Conservation (phyloP, 2,329 filamentous ascomycete genomes). For the Epichloe aotearoae region DNA sequence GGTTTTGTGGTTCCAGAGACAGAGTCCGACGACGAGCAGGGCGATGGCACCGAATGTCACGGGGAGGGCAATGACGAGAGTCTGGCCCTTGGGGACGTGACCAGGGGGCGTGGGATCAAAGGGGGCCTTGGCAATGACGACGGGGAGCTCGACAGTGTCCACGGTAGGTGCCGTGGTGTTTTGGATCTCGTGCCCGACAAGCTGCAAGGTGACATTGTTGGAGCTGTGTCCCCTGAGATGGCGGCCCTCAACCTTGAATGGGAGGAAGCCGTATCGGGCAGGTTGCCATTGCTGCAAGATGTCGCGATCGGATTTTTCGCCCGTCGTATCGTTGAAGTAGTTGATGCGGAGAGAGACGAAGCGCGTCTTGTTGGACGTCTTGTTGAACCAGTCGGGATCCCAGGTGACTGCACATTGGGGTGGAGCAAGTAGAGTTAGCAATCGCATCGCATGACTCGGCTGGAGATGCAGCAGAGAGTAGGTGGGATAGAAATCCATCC, state of each 20-base stretch:
- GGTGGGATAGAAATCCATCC: no score
- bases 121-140: conserved; percentile 20
- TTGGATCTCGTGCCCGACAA: conserved; percentile 22
- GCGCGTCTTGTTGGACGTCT: conserved; percentile 21
- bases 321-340: conserved; percentile 23
- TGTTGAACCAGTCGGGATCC: conserved; percentile 38
- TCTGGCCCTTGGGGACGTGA: conserved; percentile 21
- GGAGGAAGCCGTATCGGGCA: conserved; percentile 34
- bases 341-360: conserved; percentile 26
- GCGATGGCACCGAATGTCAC: conserved; percentile 32
- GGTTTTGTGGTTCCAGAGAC: conserved; percentile 41
- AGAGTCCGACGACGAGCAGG: conserved; percentile 38
- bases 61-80: conserved; percentile 40
- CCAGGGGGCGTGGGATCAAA: conserved; percentile 24
- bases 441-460: no score
- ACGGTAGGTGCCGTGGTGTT: conserved; percentile 20
- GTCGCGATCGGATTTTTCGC: conserved; percentile 24
- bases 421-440: not conserved
- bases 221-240: conserved; percentile 8
- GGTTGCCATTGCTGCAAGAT: conserved; percentile 18
- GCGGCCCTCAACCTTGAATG: conserved; percentile 27
- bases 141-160: conserved; percentile 30
- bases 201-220: conserved; percentile 35
- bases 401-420: conserved; percentile 34
- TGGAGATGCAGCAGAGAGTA: not conserved